A percentile compares a stretch with the other conserved stretches of the same genome.
Conservation (phyloP, 495 filamentous ascomycete species). For the Penicillium cosmopolitanum region DNA sequence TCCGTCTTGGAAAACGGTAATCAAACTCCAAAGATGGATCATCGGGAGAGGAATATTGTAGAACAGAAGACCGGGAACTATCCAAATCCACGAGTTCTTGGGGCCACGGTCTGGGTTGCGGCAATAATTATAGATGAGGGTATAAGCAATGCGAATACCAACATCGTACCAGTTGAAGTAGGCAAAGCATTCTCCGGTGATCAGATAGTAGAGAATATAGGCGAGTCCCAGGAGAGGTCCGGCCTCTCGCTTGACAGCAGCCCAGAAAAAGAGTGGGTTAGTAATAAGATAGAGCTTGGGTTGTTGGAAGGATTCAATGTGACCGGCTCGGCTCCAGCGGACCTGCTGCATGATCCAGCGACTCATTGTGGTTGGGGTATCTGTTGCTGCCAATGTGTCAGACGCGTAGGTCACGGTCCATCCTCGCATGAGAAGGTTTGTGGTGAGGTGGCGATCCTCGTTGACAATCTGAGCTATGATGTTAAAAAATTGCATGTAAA, state of each 20-base stretch:
- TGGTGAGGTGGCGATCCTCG: conserved; percentile 40
- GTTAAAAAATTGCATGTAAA: neutral
- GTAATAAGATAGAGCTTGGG: conserved; percentile 36
- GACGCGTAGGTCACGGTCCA: conserved; percentile 40
- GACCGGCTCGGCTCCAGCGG: conserved; percentile 37
- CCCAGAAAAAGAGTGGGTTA: conserved; percentile 37
- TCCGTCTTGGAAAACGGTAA: conserved; percentile 34
- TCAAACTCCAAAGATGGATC: conserved; percentile 37
- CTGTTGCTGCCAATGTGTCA: conserved; percentile 36
- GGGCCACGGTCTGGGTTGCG: conserved; percentile 31
- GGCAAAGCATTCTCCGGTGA: conserved; percentile 31
- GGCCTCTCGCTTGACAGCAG: conserved; percentile 35
- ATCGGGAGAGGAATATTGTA: conserved; percentile 37
- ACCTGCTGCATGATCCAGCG: conserved; percentile 41
- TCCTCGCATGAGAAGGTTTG: conserved; percentile 35
- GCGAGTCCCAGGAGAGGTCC: conserved; percentile 31
- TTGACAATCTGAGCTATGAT: conserved; percentile 28
- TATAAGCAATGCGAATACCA: conserved; percentile 28
- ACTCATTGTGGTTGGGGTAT: conserved; percentile 35
- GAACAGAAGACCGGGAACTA: conserved; percentile 30
- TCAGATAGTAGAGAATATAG: conserved; percentile 33
- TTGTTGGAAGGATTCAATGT: conserved; percentile 41
- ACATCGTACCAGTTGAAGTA: conserved; percentile 35
- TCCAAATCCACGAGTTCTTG: conserved; percentile 26
- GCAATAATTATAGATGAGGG: conserved; percentile 32